Percentiles rank a stretch among this genome's conserved stretches.
Conservation (phyloP, 169 alveolate genomes). For the Plasmodium coatneyi region DNA sequence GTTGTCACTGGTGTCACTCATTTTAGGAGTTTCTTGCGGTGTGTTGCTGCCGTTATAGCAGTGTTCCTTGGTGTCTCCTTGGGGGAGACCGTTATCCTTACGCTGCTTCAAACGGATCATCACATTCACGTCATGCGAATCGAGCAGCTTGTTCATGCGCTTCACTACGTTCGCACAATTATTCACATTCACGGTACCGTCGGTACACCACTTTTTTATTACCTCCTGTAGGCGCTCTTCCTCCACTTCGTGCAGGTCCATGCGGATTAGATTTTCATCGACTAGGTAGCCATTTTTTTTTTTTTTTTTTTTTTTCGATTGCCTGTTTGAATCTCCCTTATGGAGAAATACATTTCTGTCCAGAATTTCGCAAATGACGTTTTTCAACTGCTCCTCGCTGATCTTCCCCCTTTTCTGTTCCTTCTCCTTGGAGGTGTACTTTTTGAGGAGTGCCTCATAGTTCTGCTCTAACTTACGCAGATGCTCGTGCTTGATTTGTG, state of each 20-base stretch:
- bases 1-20: neutral
- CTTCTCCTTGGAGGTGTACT: neutral
- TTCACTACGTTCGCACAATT: neutral
- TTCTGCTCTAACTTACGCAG: constrained; percentile 25
- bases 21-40: neutral
- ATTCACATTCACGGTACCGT: neutral
- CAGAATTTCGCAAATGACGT: constrained; percentile 19
- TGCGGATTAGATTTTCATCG: neutral
- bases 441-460: constrained; percentile 23
- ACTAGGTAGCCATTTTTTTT: neutral
- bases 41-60: neutral
- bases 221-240: constrained; percentile 17
- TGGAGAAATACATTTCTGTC: constrained; percentile 6
- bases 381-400: constrained; percentile 24
- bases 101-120: neutral
- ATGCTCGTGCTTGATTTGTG: neutral
- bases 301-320: constrained; percentile 5
- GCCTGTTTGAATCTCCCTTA: neutral
- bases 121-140: constrained; percentile 1
- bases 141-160: constrained; percentile 38
- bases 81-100: neutral
- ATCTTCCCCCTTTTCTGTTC: neutral
- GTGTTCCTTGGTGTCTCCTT: neutral
- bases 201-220: neutral
- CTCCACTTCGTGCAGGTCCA: constrained; percentile 28